Conservation (phyloP, 2,329 filamentous ascomycete species). For the Fusarium begoniae region DNA sequence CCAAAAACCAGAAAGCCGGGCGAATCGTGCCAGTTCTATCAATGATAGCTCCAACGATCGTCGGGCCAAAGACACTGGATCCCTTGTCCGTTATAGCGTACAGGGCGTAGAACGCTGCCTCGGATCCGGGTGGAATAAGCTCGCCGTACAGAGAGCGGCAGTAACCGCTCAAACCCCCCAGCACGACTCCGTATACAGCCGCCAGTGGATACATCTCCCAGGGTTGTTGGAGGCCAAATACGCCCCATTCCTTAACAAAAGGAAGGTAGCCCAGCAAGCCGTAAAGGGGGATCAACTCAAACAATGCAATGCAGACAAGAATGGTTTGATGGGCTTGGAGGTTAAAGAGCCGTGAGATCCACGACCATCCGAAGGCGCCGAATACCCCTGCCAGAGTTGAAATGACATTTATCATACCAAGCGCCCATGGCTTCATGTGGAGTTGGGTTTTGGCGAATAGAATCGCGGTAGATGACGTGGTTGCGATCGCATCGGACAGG, state of each 20-base stretch:
- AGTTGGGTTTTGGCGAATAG: constrained; percentile 95
- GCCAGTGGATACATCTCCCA: constrained; percentile 98
- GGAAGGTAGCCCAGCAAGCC: constrained; percentile 89
- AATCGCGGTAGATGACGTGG: constrained; percentile 92
- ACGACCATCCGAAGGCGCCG: constrained; percentile 91
- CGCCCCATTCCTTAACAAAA: constrained; percentile 76
- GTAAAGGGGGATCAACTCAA: constrained; percentile 93
- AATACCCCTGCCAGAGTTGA: constrained; percentile 84
- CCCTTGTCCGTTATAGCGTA: constrained; percentile 99
- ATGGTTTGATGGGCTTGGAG: constrained; percentile 88
- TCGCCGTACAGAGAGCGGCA: constrained; percentile 93
- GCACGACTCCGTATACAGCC: constrained; percentile 89
- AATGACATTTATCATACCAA: constrained; percentile 94
- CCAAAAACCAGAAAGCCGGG: constrained; percentile 92
- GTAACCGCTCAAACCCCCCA: constrained; percentile 92
- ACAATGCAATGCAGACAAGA: constrained; percentile 87
- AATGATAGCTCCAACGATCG: constrained; percentile 92
- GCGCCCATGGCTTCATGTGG: constrained; percentile 85
- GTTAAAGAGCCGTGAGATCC: constrained; percentile 73
- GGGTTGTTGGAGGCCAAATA: constrained; percentile 86
- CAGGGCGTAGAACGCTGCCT: constrained; percentile 94
- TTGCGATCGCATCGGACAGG: constrained; percentile 92
- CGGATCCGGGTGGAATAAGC: constrained; percentile 90
- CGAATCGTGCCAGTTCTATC: constrained; percentile 83
- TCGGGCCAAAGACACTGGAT: constrained; percentile 90